A percentile compares a stretch with the other conserved stretches of the same genome.
Conservation (phyloP, 2,329 filamentous ascomycete genomes). For the Bimuria novae-zelandiae region DNA sequence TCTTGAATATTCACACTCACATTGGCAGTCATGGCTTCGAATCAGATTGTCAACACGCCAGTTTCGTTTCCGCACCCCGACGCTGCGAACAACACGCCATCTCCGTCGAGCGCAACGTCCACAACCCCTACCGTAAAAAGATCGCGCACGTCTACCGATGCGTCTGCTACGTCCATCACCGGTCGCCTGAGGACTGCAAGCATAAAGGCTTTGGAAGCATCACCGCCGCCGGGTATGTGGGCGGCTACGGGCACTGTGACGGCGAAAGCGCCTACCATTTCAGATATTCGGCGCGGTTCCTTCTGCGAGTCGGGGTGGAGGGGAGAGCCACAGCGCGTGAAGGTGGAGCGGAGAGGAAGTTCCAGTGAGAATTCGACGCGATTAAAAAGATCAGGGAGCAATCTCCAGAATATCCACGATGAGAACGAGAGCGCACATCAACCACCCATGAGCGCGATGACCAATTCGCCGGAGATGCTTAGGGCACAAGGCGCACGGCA, state of each 20-base stretch:
- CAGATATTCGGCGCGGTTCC: constrained; percentile 48
- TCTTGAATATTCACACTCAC: not conserved
- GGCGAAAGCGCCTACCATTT: constrained; percentile 49
- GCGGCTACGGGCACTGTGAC: constrained; percentile 50
- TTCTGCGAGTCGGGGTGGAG: constrained; percentile 43
- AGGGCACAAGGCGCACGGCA: constrained; percentile 25
- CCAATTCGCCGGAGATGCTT: constrained; percentile 18
- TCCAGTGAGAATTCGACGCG: constrained; percentile 23
- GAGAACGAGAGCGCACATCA: constrained; percentile 7
- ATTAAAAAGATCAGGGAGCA: constrained; percentile 12
- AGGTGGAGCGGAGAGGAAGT: constrained; percentile 31
- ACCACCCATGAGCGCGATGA: constrained; percentile 10
- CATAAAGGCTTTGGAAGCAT: constrained; percentile 44
- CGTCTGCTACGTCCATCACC: constrained; percentile 33
- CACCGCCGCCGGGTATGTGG: constrained; percentile 50
- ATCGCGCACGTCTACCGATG: constrained; percentile 36
- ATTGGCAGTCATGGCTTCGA: constrained; percentile 12
- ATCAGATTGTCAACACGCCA: constrained; percentile 27
- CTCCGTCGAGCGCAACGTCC: constrained; percentile 13
- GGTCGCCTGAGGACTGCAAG: constrained; percentile 42
- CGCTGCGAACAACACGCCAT: constrained; percentile 13
- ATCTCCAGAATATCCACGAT: constrained; percentile 6
- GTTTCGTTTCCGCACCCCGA: constrained; percentile 35
- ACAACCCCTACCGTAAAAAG: constrained; percentile 23
- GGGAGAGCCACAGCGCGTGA: constrained; percentile 32